phyloP scores from a whole-genome alignment of 2,329 filamentous ascomycete genomes.

The Trichoderma semiorbis region DNA sequence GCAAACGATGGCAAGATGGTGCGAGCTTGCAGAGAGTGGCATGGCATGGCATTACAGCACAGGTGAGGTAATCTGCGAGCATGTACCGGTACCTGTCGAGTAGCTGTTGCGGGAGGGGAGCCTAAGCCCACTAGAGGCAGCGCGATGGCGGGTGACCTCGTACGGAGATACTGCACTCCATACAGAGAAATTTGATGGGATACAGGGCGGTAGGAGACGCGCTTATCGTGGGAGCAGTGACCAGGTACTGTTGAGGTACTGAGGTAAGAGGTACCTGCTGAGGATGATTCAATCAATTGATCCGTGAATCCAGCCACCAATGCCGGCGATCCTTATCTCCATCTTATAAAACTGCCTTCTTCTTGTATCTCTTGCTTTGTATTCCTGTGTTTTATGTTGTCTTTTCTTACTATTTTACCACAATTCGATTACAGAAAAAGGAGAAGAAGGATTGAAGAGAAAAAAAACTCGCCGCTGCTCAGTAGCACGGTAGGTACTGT shows the following conservation, averaged over 20 bases:
- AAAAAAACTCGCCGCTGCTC: not conserved
- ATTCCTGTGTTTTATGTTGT: not conserved
- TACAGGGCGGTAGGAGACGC: constrained; percentile 7
- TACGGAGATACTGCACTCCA: constrained; percentile 6
- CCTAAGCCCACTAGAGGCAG: constrained; percentile 11
- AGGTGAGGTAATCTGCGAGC: constrained; percentile 13
- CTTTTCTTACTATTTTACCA: not conserved
- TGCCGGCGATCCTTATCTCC: not conserved
- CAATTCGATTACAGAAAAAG: not conserved
- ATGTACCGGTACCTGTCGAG: not conserved
- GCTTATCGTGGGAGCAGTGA: not conserved
- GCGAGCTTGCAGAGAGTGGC: not conserved
- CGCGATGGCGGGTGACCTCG: constrained; percentile 13
- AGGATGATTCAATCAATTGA: not conserved
- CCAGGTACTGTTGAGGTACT: not conserved
- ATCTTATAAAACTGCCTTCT: not conserved
- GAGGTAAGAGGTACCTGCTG: not conserved
- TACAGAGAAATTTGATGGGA: constrained; percentile 14
- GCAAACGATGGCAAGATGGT: not conserved
- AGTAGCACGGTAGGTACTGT: not conserved
- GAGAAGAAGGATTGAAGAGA: not conserved
- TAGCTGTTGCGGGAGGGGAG: constrained; percentile 6
- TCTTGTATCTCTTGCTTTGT: not conserved
- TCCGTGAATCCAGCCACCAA: not conserved
- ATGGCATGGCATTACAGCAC: not conserved